These are phyloP conservation scores for Globisporangium mamillatum DNA, from an alignment of 352 stramenopile genomes.

Conservation along the genomic window DNA sequence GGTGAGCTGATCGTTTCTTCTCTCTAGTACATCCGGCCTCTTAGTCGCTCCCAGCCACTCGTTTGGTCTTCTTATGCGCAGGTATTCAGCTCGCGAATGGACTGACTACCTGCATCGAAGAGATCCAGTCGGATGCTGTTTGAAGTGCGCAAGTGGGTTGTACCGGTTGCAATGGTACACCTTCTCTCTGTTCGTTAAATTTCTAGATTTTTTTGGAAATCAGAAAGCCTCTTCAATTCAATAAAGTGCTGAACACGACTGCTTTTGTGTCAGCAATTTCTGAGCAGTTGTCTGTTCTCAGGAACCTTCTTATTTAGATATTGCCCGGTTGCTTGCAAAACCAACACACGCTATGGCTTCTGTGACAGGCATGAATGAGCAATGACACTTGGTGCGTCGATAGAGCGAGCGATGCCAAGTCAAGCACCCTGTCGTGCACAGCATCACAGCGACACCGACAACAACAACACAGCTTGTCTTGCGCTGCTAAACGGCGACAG, in stretches of 20 bases:
- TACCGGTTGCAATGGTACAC: not conserved
- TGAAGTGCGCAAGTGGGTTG: not conserved
- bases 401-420: no score
- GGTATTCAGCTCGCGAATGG: not conserved
- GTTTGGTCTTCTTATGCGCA: not conserved
- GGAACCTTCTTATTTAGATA: no score
- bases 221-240: not conserved
- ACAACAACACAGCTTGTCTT: no score
- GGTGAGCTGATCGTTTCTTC: not conserved
- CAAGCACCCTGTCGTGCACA: no score
- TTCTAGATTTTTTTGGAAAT: not conserved
- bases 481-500: no score
- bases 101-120: not conserved
- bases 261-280: no score
- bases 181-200: not conserved
- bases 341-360: no score
- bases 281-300: no score
- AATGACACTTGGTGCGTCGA: no score
- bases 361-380: no score
- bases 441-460: no score
- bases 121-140: not conserved
- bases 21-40: not conserved
- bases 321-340: no score
- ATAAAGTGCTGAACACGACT: not conserved
- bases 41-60: not conserved